Conservation (phyloP, 2,329 filamentous ascomycete species). For the Amauroascus niger region DNA sequence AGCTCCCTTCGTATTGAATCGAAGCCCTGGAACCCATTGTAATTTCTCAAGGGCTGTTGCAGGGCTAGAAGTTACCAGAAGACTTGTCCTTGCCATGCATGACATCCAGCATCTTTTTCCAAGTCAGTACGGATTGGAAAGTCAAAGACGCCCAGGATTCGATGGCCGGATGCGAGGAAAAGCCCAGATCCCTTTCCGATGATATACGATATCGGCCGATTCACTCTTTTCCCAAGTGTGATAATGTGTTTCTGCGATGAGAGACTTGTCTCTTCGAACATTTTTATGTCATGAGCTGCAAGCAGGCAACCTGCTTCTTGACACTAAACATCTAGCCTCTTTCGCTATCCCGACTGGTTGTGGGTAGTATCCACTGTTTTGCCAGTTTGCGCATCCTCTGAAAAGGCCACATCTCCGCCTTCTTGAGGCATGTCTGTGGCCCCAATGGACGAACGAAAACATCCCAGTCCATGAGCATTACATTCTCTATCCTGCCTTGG, state of each 20-base stretch:
- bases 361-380: neutral
- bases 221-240: neutral
- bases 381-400: neutral
- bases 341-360: neutral
- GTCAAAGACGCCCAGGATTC: neutral
- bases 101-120: neutral
- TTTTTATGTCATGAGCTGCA: neutral
- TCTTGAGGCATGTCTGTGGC: neutral
- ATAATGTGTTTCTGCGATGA: neutral
- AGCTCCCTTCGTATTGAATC: too few species aligned
- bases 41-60: too few species aligned
- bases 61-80: too few species aligned
- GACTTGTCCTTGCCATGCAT: neutral
- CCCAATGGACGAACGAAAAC: neutral
- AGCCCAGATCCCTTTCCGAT: neutral
- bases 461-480: neutral
- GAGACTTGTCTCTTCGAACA: neutral
- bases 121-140: neutral
- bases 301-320: neutral
- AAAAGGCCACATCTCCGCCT: neutral
- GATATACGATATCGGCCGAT: neutral
- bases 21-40: too few species aligned
- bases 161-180: neutral
- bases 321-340: neutral
- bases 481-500: neutral